Conservation (phyloP, 768 basidiomycete genomes). For the Mycena albidolilacea region DNA sequence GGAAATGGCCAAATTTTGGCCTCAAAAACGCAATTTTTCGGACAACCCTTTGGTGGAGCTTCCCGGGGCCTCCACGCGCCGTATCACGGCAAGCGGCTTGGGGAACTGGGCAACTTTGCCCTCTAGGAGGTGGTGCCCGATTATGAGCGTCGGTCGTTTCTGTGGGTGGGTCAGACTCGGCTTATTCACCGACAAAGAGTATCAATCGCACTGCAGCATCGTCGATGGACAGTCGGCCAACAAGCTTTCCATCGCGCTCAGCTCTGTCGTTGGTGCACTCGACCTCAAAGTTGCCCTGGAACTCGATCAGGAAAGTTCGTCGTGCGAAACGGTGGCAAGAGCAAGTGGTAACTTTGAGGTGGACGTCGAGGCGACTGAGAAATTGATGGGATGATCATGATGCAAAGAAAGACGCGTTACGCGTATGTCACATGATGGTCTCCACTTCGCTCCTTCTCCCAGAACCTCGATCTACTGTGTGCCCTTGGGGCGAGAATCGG, state of each 20-base stretch:
- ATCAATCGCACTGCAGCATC: constrained; percentile 63
- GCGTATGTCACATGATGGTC: background rate
- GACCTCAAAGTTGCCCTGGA: constrained; percentile 87
- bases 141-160: constrained; percentile 84
- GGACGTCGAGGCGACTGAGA: constrained; percentile 50
- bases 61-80: constrained; percentile 50
- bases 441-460: too few species aligned
- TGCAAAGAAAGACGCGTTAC: constrained; percentile 25
- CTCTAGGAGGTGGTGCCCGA: constrained; percentile 94
- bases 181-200: constrained; percentile 5
- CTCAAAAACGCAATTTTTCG: too few species aligned
- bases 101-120: constrained; percentile 83
- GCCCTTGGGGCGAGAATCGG: too few species aligned
- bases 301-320: constrained; percentile 87
- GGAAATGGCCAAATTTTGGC: too few species aligned
- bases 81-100: constrained; percentile 87
- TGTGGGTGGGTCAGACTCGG: constrained; percentile 45
- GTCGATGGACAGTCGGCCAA: constrained; percentile 83
- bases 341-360: constrained; percentile 68
- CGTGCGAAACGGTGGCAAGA: constrained; percentile 81
- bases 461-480: too few species aligned
- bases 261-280: constrained; percentile 64
- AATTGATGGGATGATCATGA: constrained; percentile 80
- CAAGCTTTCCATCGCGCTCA: constrained; percentile 75
- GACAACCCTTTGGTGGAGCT: too few species aligned